Evolutionary conservation across 1,139 yeast species (phyloP).

Genomic region (Hyphopichia wangnamkhiaoensis): DNA sequence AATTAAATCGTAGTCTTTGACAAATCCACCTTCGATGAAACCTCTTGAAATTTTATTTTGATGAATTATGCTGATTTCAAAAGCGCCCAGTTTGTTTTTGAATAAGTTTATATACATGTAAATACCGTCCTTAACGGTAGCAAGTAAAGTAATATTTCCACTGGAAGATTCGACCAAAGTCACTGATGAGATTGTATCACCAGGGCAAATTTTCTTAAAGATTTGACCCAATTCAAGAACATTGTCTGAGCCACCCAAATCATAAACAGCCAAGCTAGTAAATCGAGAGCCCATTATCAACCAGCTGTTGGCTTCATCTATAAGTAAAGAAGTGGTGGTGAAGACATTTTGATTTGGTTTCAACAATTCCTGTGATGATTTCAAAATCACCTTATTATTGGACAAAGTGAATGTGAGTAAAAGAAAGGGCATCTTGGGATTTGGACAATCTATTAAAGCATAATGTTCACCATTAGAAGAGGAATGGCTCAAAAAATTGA

Average conservation of each 20-base stretch:
- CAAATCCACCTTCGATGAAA: constrained; percentile 71
- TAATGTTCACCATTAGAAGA: constrained; percentile 23
- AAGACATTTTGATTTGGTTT: constrained; percentile 46
- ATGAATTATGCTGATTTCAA: constrained; percentile 41
- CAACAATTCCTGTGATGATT: constrained; percentile 17
- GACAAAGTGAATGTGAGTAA: constrained; percentile 36
- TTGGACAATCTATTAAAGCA: constrained; percentile 64
- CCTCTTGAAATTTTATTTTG: constrained; percentile 73
- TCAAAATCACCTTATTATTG: constrained; percentile 15
- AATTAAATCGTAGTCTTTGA: constrained; percentile 50
- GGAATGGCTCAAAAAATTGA: constrained; percentile 48
- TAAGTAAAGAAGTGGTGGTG: constrained; percentile 57
- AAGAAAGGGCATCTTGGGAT: constrained; percentile 58
- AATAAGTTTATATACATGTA: constrained; percentile 40
- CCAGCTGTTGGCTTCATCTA: constrained; percentile 38
- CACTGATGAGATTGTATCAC: constrained; percentile 75
- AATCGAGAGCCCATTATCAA: constrained; percentile 71
- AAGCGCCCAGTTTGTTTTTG: constrained; percentile 10
- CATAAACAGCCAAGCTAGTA: constrained; percentile 63
- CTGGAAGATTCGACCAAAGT: constrained; percentile 29
- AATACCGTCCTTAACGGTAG: constrained; percentile 67
- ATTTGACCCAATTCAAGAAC: constrained; percentile 20
- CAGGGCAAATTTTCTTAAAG: constrained; percentile 59
- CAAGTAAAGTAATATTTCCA: constrained; percentile 24
- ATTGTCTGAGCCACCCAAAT: constrained; percentile 23